phyloP scores from a whole-genome alignment of 108 stramenopile species.

The Skeletonema tropicum region DNA sequence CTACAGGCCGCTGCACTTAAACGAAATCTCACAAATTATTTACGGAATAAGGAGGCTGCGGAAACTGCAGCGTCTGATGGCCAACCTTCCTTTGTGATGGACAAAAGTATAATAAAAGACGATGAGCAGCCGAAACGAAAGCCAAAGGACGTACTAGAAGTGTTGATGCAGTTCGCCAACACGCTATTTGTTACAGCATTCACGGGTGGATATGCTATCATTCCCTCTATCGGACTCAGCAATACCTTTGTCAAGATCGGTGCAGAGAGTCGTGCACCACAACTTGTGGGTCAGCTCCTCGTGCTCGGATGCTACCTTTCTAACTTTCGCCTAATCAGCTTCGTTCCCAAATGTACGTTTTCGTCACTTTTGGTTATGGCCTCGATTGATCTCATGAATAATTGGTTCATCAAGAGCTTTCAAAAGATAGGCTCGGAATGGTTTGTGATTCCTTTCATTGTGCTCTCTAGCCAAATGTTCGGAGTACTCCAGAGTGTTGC shows the following conservation, averaged over 20 bases:
- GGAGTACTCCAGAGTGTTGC: slow-evolving; percentile 70
- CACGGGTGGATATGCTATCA: slow-evolving; percentile 51
- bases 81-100: neutral
- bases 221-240: slow-evolving; percentile 54
- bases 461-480: slow-evolving; percentile 50
- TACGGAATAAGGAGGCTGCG: slow-evolving; percentile 38
- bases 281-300: slow-evolving; percentile 55
- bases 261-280: slow-evolving; percentile 52
- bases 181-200: slow-evolving; percentile 47
- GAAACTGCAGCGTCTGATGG: neutral
- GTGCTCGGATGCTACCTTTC: slow-evolving; percentile 60
- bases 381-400: slow-evolving; percentile 53
- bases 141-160: slow-evolving; percentile 29
- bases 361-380: slow-evolving; percentile 70
- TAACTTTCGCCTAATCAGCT: slow-evolving; percentile 63
- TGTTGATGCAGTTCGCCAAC: slow-evolving; percentile 59
- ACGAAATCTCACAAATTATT: slow-evolving; percentile 45
- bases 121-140: slow-evolving; percentile 11
- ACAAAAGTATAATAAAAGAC: neutral
- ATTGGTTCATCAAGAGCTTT: slow-evolving; percentile 64
- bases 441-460: slow-evolving; percentile 76
- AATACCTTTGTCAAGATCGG: slow-evolving; percentile 67
- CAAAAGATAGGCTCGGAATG: slow-evolving; percentile 62
- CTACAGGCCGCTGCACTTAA: slow-evolving; percentile 69
- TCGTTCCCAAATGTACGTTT: slow-evolving; percentile 75